Conservation (phyloP, 1,284 basidiomycete species). For the Takashimella koratensis region DNA sequence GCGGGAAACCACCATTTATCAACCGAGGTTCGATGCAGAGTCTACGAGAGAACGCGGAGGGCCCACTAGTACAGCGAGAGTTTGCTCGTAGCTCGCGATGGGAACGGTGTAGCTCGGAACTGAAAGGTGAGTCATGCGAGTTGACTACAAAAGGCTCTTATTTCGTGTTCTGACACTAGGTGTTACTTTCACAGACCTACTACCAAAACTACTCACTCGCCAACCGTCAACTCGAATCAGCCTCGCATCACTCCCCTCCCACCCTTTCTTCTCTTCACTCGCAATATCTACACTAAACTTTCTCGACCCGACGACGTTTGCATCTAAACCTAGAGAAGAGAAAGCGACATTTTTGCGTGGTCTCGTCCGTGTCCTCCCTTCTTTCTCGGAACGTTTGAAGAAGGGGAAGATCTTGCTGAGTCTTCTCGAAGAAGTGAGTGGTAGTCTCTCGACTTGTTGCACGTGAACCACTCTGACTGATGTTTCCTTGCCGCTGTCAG, state of each 20-base stretch:
- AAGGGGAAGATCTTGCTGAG: slow-evolving; percentile 90
- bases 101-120: slow-evolving; percentile 39
- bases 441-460: no score
- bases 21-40: slow-evolving; percentile 79
- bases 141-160: background rate
- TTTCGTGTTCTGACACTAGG: background rate
- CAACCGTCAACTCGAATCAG: slow-evolving; percentile 68
- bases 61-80: slow-evolving; percentile 43
- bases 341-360: slow-evolving; percentile 96
- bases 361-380: slow-evolving; percentile 71
- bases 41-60: slow-evolving; percentile 72
- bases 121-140: slow-evolving; percentile 35
- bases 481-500: slow-evolving; percentile 46
- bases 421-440: slow-evolving; percentile 79
- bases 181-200: slow-evolving; percentile 57
- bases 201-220: slow-evolving; percentile 74
- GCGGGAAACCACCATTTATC: slow-evolving; percentile 80
- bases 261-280: slow-evolving; percentile 92
- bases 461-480: background rate
- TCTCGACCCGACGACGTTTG: slow-evolving; percentile 91
- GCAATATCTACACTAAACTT: slow-evolving; percentile 96
- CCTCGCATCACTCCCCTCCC: slow-evolving; percentile 71
- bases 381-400: slow-evolving; percentile 81
- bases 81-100: slow-evolving; percentile 41
- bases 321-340: slow-evolving; percentile 88